Conservation (phyloP, 169 alveolate species). For the Perkinsus marinus region DNA sequence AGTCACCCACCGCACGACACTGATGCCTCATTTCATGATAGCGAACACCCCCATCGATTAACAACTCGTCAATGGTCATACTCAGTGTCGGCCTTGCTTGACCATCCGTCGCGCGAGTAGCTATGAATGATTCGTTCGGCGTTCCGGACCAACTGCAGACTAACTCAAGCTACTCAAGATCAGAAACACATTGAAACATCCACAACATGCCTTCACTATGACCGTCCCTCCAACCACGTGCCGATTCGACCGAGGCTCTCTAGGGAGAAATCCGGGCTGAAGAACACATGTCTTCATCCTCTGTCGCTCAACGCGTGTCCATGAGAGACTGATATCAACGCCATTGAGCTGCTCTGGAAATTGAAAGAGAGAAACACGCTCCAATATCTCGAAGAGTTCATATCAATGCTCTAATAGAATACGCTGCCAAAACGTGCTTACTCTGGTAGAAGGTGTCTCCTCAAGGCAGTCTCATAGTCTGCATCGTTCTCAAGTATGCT, state of each 20-base stretch:
- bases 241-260: neutral
- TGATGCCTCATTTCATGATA: too few species aligned
- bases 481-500: neutral
- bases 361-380: neutral
- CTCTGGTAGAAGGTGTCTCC: neutral
- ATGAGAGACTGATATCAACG: neutral
- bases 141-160: too few species aligned
- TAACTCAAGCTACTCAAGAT: neutral
- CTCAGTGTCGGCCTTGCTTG: too few species aligned
- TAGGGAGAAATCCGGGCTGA: neutral
- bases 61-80: too few species aligned
- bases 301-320: neutral
- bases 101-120: too few species aligned
- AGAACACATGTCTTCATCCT: neutral
- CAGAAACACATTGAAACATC: neutral
- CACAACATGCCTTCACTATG: neutral
- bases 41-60: too few species aligned
- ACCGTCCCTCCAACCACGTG: neutral
- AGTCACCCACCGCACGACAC: too few species aligned
- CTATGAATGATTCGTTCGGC: too few species aligned
- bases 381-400: too few species aligned
- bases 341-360: neutral
- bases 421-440: too few species aligned
- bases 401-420: too few species aligned
- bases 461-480: neutral